A percentile compares a stretch with the other conserved stretches of the same genome.
Conservation (phyloP, 179 eudicot species). For the Sideroxylon spinosum region DNA sequence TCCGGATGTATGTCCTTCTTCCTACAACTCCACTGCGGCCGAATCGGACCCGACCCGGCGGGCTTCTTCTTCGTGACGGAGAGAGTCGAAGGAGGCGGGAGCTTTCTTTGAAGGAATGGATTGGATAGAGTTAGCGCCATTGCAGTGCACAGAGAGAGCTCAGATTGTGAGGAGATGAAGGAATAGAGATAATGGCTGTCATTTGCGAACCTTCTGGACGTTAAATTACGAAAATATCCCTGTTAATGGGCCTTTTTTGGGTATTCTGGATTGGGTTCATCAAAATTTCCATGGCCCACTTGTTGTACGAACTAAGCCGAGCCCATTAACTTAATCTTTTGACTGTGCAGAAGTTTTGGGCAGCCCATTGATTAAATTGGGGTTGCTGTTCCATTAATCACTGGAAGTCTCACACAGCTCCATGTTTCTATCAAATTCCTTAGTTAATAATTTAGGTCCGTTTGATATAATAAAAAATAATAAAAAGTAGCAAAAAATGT, state of each 20-base stretch:
- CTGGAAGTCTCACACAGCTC: too few relatives aligned
- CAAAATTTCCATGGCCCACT: background rate
- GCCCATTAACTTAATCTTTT: too few relatives aligned
- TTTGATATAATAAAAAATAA: too few relatives aligned
- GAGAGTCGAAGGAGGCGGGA: conserved; percentile 26
- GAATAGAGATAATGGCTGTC: background rate
- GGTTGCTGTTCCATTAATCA: too few relatives aligned
- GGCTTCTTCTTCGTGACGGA: conserved; percentile 26
- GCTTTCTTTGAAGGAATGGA: conserved; percentile 40
- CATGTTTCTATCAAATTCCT: too few relatives aligned
- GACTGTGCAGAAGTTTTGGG: too few relatives aligned
- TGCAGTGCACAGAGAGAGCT: background rate
- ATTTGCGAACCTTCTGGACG: background rate
- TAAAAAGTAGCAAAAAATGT: too few relatives aligned
- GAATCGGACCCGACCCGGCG: conserved; percentile 8
- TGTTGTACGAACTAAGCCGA: too few relatives aligned
- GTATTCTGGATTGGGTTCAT: background rate
- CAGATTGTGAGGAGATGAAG: background rate
- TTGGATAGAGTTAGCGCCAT: conserved; percentile 68
- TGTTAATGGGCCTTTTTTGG: background rate
- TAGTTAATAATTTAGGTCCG: too few relatives aligned
- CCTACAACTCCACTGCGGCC: conserved; percentile 41
- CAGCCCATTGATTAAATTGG: too few relatives aligned
- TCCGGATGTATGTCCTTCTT: conserved; percentile 73
- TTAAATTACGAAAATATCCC: background rate